Evolutionary conservation across 2,329 filamentous ascomycete species (phyloP), one percentile per base, ranked within the genome.

Genomic region (Penicillium sp.): DNA sequence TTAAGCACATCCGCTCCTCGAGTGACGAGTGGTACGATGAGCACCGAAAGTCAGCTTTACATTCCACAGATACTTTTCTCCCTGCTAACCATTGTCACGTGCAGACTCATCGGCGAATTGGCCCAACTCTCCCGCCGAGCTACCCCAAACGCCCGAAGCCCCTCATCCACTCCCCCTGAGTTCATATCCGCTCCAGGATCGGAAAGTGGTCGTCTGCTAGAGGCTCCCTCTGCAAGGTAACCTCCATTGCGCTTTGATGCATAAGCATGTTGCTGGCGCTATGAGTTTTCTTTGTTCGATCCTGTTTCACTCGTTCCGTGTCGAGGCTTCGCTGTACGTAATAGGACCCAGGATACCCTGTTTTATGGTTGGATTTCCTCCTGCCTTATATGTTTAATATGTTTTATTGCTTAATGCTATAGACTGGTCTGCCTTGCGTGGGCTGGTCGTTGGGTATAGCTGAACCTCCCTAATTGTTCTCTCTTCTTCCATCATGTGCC

Each of bases 21-120:
- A 74, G 69, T 56, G 72, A 74, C 49, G 72, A 71, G 52, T 72
- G 72, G 66, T 66, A 72, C 33, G 69, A 71, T 49, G 72, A 75
- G 46, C 68, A 75, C 54, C 60, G 59, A 52, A 71, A 68, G 72
- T 74, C 47, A 56, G 67, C 2, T 18, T 18, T 18, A 18, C 15
- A 18, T 18, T 18, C 15, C 15, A 18, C 15, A 18, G 15, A 18
- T 18, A 18, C 15, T 18, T 18, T 18, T 18, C 15, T 18, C 24
- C 43, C 24, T n/a, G 12, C 52, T 57, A 38, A 56, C 44, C 27
- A 1, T 40, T 42, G 28, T 39, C 31, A 40, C 47, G 47, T 40
- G 32, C 47, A 73, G 70, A 58, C 66, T 73, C 37, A 62, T 72
- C 54, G 64, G 65, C 46, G 67, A 72, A 51, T 63, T 73, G 29